A percentile compares a stretch with the other conserved stretches of the same genome.
These are phyloP conservation scores for Phycomyces nitens DNA, from an alignment of 192 early-diverging fungal genomes.

Conservation along the genomic window DNA sequence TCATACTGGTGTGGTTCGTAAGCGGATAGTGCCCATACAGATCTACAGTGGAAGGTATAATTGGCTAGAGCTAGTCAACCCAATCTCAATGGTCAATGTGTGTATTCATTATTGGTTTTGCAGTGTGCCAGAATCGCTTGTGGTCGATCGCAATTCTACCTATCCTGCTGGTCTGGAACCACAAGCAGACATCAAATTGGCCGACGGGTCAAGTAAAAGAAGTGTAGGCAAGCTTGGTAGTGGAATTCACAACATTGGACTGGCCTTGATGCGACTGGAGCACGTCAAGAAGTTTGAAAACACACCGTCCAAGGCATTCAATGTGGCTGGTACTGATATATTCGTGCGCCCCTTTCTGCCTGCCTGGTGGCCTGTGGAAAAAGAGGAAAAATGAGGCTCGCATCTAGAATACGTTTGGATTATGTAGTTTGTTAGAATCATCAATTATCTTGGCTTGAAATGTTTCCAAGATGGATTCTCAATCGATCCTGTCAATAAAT, in stretches of 20 bases:
- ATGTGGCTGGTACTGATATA: neutral
- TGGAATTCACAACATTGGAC: slow-evolving; percentile 71
- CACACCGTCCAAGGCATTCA: neutral
- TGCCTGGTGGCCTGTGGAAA: slow-evolving; percentile 23
- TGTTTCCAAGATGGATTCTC: no score
- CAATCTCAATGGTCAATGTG: no score
- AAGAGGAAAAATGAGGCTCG: neutral
- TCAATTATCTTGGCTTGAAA: no score
- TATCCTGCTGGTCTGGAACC: slow-evolving; percentile 11
- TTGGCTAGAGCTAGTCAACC: no score
- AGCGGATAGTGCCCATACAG: slow-evolving; percentile 84
- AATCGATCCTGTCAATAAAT: no score
- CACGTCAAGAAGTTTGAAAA: slow-evolving; percentile 39
- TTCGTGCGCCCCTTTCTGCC: slow-evolving; percentile 23
- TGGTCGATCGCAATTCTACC: slow-evolving; percentile 9
- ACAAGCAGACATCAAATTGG: slow-evolving; percentile 33
- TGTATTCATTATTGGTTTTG: neutral
- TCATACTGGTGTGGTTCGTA: slow-evolving; percentile 90
- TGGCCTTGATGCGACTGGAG: slow-evolving; percentile 86
- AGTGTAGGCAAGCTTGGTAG: slow-evolving; percentile 66
- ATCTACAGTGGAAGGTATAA: slow-evolving; percentile 35
- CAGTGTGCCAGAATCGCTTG: slow-evolving; percentile 9
- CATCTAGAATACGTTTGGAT: no score
- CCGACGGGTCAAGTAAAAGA: slow-evolving; percentile 34
- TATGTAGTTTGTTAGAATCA: no score